Conservation (phyloP, 345 rosid genomes). For the Syzygium jambos region DNA sequence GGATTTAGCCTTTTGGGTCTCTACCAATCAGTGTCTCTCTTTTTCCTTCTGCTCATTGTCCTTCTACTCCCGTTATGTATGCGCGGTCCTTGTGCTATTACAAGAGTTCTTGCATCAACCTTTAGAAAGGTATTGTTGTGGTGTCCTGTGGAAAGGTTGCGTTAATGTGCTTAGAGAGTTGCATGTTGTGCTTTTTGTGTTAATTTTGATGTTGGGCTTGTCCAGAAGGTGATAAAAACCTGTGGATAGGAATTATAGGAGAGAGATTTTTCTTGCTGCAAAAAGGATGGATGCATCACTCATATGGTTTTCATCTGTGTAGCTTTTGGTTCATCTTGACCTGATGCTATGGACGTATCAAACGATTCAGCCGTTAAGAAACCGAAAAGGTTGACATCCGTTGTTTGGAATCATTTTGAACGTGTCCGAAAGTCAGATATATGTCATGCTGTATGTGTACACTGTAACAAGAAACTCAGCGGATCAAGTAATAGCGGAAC, state of each 20-base stretch:
- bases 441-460: slow-evolving; percentile 83
- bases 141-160: neutral
- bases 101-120: neutral
- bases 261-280: neutral
- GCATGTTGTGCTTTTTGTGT: neutral
- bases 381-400: slow-evolving; percentile 82
- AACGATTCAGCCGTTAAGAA: slow-evolving; percentile 54
- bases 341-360: slow-evolving; percentile 64
- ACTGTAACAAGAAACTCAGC: slow-evolving; percentile 85
- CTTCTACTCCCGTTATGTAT: neutral
- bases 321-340: slow-evolving; percentile 14
- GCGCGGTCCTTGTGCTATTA: neutral
- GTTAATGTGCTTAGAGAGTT: neutral
- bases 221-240: neutral
- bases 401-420: slow-evolving; percentile 94
- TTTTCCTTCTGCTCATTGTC: neutral
- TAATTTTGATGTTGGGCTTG: neutral
- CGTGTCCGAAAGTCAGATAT: slow-evolving; percentile 81
- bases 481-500: slow-evolving; percentile 98
- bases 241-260: neutral
- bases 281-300: neutral
- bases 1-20: neutral
- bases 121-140: neutral
- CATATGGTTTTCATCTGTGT: slow-evolving; percentile 1
- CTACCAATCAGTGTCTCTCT: neutral